Base-by-base conservation (phyloP, 306 rosid genomes). In the Coriaria nepalensis region DNA sequence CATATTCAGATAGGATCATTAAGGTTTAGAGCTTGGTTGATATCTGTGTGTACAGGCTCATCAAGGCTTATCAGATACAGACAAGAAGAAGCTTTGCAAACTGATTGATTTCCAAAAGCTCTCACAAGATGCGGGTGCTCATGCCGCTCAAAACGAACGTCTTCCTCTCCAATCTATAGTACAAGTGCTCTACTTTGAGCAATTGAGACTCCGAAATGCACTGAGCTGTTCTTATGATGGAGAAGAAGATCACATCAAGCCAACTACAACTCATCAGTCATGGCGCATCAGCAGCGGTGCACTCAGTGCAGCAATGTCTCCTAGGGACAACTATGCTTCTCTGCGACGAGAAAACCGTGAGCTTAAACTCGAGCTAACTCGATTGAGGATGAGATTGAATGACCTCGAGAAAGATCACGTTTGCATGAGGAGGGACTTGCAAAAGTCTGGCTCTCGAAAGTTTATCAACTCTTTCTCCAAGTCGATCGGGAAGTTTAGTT, bases 241-340 rank as follows among this genome's bases (percentile, higher is more conserved):
- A 0, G 98, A 79, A 20, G 95, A 85, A 43, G 78, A 40, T 20
- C 29, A 20, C 29, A 3, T 20, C 49, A 90, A 90, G 80, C 98
- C 95, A 20, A 61, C 72, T 60, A 95, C 95, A 20, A 61, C 72
- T 60, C 98, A 92, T 50, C 96, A 76, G 56, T 82, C 96, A 4
- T 92, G 98, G 98, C 69, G 96, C 60, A 72, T 92, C 64, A 76
- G 88, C 62, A 86, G 96, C 2, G 99, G 99, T n/a, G 98, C 92
- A 1, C 77, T 90, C 15, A 90, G 98, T 49, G 98, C 98, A 2
- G 95, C 98, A 6, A 90, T 90, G 99, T 92, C 99, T 58, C 99
- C 99, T 5, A 73, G 83, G 9, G 99, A 92, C 78, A 92, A 92
- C 63, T 92, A 92, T 9, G 99, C 99, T 6, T 92, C 99, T 13